Evolutionary conservation across 306 rosid species (phyloP), one percentile per base, ranked within the genome.

Genomic region (Dalbergia cultrata): DNA sequence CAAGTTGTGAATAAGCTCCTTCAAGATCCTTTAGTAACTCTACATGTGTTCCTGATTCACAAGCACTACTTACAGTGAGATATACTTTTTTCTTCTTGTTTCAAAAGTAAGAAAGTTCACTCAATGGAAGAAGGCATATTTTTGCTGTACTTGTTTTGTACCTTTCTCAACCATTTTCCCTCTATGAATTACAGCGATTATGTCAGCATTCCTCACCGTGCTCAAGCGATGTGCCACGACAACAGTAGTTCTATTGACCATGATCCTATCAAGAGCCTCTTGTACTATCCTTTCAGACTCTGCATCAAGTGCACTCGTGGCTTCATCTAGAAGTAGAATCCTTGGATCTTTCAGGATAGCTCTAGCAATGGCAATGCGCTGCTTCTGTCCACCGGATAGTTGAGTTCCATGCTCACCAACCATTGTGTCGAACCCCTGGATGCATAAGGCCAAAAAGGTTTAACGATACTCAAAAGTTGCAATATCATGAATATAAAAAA

Each of bases 371-470:
- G 97, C 97, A 59, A 90, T 82, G 76, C 97, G 90, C 60, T 92
- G 97, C 80, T 92, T 92, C 72, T 92, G 97, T 39, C 97, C 97
- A 50, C 97, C 97, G 47, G 97, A 92, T 37, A 92, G 64, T 73
- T 92, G 97, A 67, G 93, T 90, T 75, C 97, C 97, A 43, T 90
- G 95, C 71, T 92, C 95, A 59, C 97, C 97, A 21, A 88, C 97
- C 95, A 88, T 77, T 34, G 92, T 90, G 75, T 92, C 92, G 19
- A 86, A 58, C 44, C 97, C 97, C 97, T 92, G 70, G 5, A 37
- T 39, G 13, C 19, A 67, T 13, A 76, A 74, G 41, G 17, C 69
- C 10, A 56, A 13, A 10, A 43, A 75, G 21, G 17, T 47, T 47
- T 6, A 26, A 63, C 22, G 16, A 65, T 70, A 74, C 70, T 21